Evolutionary conservation across 768 basidiomycete genomes (phyloP).

Genomic region (Boletus reticuloceps): DNA sequence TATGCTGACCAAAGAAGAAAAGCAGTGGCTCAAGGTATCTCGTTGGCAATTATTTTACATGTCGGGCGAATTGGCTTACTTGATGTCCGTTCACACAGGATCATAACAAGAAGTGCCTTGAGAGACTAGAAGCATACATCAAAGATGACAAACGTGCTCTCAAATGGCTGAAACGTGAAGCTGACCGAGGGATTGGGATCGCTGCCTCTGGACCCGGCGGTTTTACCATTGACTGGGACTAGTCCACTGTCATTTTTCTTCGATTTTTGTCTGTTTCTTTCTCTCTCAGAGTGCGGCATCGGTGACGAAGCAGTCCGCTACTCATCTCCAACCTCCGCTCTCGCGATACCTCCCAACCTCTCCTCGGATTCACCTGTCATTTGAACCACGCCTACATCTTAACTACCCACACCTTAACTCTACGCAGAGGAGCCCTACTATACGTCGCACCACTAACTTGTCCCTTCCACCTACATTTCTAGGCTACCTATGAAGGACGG

Average conservation of each 20-base stretch:
- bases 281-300: constrained; percentile 1
- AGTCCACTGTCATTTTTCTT: constrained; percentile 1
- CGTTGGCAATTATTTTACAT: constrained; percentile 16
- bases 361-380: neutral
- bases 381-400: constrained; percentile 6
- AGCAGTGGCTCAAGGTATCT: constrained; percentile 74
- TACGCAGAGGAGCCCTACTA: constrained; percentile 15
- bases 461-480: constrained; percentile 12
- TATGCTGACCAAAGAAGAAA: constrained; percentile 85
- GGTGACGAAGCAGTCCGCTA: neutral
- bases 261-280: neutral
- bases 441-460: constrained; percentile 25
- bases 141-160: constrained; percentile 78
- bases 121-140: constrained; percentile 60
- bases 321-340: constrained; percentile 2
- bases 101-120: constrained; percentile 74
- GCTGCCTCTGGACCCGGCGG: constrained; percentile 63
- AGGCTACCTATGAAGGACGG: constrained; percentile 17
- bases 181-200: constrained; percentile 72
- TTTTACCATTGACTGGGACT: constrained; percentile 79
- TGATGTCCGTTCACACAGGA: constrained; percentile 44
- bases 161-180: constrained; percentile 78
- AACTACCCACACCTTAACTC: constrained; percentile 5
- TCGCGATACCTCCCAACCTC: constrained; percentile 23
- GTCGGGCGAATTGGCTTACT: neutral